Conservation (phyloP, 768 basidiomycete genomes). For the Podaxis sp. region DNA sequence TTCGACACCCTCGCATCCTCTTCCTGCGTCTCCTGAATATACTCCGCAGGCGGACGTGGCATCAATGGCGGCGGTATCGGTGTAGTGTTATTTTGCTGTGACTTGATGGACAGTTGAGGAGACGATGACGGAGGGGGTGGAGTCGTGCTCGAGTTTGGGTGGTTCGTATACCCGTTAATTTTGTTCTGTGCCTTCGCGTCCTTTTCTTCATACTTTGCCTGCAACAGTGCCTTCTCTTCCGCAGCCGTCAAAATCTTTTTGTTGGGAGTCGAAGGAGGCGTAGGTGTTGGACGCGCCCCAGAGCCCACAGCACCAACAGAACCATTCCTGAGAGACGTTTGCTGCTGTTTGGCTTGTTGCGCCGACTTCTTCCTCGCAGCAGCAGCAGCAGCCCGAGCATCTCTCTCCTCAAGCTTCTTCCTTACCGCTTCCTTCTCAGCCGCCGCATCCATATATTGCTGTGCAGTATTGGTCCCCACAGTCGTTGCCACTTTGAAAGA, state of each 20-base stretch:
- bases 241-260: conserved; percentile 53
- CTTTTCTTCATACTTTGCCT: conserved; percentile 58
- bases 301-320: not conserved
- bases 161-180: not conserved
- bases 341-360: conserved; percentile 18
- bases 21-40: conserved; percentile 78
- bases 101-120: conserved; percentile 8
- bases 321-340: conserved; percentile 2
- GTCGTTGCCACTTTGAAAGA: conserved; percentile 12
- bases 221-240: conserved; percentile 74
- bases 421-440: conserved; percentile 56
- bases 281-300: conserved; percentile 9
- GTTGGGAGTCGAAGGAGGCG: conserved; percentile 15
- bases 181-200: conserved; percentile 25
- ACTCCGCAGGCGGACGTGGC: conserved; percentile 75
- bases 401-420: conserved; percentile 53
- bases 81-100: conserved; percentile 17
- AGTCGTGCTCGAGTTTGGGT: not conserved
- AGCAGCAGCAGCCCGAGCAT: conserved; percentile 22
- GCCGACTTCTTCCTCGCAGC: conserved; percentile 17
- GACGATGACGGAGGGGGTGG: not conserved
- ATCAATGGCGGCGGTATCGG: conserved; percentile 63
- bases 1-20: conserved; percentile 59
- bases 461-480: conserved; percentile 16
- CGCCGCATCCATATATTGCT: conserved; percentile 24